These are phyloP conservation scores for Gypsophila paniculata DNA, from an alignment of 179 eudicot species.

Conservation along the genomic window DNA sequence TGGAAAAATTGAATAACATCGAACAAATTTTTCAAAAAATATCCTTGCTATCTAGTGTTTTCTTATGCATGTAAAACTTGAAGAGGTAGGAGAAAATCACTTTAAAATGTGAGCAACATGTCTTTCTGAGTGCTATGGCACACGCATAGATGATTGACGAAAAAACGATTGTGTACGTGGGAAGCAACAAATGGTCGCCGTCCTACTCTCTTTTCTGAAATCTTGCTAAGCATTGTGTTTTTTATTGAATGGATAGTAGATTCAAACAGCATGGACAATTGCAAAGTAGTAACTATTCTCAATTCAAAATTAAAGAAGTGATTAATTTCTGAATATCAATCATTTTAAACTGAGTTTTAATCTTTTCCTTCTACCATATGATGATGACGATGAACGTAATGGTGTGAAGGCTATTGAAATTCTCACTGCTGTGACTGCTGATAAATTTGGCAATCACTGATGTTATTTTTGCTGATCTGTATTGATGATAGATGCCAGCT, in stretches of 20 bases:
- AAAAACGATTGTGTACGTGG: background rate
- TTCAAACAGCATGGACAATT: background rate
- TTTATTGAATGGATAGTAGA: background rate
- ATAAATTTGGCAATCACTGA: background rate
- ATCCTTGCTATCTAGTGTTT: background rate
- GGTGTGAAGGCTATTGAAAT: background rate
- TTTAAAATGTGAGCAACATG: background rate
- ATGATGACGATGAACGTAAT: too few species aligned
- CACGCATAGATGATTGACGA: background rate
- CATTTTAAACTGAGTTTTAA: background rate
- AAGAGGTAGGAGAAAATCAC: background rate
- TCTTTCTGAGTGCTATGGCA: background rate
- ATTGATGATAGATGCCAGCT: constrained; percentile 45
- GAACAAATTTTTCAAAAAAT: background rate
- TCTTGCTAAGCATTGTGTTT: background rate
- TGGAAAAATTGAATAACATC: background rate
- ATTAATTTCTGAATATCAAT: background rate
- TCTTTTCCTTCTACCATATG: background rate
- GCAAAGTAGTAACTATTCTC: background rate
- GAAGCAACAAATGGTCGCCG: background rate
- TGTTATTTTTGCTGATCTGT: constrained; percentile 3
- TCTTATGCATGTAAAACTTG: background rate
- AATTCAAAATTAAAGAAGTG: background rate
- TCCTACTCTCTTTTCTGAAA: background rate
- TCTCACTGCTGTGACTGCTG: background rate